Conservation (phyloP, 2,329 filamentous ascomycete genomes). For the Colletotrichum orbiculare region DNA sequence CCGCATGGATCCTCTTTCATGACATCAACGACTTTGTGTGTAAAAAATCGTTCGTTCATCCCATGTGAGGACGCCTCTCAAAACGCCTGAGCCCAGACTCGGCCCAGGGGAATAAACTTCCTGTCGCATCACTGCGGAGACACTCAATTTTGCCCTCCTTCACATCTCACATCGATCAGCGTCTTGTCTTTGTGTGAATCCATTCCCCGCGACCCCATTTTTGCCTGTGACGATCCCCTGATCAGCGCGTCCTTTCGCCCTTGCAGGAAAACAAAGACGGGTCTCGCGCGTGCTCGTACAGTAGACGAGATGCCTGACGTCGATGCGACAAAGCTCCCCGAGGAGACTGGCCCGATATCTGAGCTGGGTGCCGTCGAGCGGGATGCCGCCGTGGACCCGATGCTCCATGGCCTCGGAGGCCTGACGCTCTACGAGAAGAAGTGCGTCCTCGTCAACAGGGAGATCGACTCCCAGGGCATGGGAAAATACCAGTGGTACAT, state of each 20-base stretch:
- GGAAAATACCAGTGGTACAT: constrained; percentile 64
- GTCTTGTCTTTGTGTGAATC: background rate
- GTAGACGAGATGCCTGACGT: constrained; percentile 3
- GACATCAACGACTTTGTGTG: constrained; percentile 20
- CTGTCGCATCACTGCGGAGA: background rate
- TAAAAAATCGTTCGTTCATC: background rate
- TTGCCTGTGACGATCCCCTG: too few relatives aligned
- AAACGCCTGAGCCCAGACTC: constrained; percentile 7
- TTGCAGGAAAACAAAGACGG: background rate
- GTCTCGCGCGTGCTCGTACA: background rate
- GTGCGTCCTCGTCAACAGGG: constrained; percentile 50
- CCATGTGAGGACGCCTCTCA: constrained; percentile 7
- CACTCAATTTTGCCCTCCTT: background rate
- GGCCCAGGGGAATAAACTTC: background rate
- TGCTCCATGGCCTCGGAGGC: constrained; percentile 38
- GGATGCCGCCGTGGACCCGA: background rate
- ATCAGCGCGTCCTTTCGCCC: background rate
- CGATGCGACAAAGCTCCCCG: constrained; percentile 11
- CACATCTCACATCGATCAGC: background rate
- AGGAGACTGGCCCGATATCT: background rate
- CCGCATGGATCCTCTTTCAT: constrained; percentile 14
- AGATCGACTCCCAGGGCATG: constrained; percentile 64
- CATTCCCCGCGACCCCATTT: background rate
- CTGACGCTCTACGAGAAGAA: constrained; percentile 49
- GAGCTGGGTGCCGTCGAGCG: constrained; percentile 3